Conservation (phyloP, 768 basidiomycete species). For the Xerocomus potaroensis region DNA sequence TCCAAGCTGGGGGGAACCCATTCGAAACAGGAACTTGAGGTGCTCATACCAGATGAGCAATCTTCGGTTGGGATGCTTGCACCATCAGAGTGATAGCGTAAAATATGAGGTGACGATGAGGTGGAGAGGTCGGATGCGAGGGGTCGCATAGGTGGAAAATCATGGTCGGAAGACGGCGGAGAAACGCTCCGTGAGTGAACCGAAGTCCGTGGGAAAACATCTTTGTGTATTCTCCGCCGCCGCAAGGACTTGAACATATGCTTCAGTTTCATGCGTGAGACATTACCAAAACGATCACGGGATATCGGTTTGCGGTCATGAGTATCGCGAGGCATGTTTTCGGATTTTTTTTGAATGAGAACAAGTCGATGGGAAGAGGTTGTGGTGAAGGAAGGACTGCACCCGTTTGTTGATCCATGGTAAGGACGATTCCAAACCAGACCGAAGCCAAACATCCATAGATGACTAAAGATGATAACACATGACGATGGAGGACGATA, state of each 20-base stretch:
- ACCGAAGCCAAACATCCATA: conserved; percentile 6
- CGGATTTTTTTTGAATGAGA: conserved; percentile 12
- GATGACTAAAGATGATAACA: no score
- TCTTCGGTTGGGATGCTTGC: conserved; percentile 8
- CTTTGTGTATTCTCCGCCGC: conserved; percentile 5
- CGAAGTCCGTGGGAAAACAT: conserved; percentile 3
- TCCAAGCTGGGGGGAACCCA: not conserved
- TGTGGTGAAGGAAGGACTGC: not conserved
- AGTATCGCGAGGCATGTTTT: conserved; percentile 8
- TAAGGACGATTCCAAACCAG: conserved; percentile 13
- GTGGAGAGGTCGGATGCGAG: not conserved
- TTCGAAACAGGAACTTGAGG: not conserved
- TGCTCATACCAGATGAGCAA: conserved; percentile 14
- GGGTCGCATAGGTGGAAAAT: conserved; percentile 4
- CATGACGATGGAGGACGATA: no score
- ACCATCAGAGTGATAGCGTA: conserved; percentile 3
- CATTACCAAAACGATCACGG: conserved; percentile 15
- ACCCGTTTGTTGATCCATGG: not conserved
- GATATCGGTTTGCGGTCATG: conserved; percentile 6
- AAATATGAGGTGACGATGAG: not conserved
- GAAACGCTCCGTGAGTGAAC: conserved; percentile 3
- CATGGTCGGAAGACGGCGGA: conserved; percentile 2
- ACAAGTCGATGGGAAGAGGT: not conserved
- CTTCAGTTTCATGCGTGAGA: conserved; percentile 15
- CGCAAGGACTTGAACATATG: conserved; percentile 23